phyloP scores from a whole-genome alignment of 768 basidiomycete genomes.

The Lepiota venenata region DNA sequence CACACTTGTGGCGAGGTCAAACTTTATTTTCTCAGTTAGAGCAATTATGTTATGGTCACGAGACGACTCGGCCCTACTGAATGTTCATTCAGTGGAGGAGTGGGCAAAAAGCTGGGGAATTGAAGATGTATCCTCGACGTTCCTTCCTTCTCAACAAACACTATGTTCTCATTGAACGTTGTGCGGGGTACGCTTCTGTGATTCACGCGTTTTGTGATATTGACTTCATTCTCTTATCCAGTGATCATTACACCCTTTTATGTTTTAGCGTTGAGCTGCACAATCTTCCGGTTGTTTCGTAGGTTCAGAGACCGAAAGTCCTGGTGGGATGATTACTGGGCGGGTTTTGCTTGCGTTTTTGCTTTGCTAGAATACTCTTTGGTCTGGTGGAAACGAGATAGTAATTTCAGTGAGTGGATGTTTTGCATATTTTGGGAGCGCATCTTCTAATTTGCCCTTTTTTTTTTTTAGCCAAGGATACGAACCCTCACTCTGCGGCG shows the following conservation, averaged over 20 bases:
- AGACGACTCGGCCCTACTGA: constrained; percentile 1
- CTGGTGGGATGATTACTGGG: constrained; percentile 11
- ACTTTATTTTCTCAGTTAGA: neutral
- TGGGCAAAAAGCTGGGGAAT: neutral
- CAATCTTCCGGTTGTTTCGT: constrained; percentile 2
- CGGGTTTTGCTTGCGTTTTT: neutral
- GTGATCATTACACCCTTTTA: neutral
- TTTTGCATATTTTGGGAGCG: too few relatives aligned
- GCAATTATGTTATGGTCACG: neutral
- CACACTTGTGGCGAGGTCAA: neutral
- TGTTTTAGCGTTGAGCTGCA: neutral
- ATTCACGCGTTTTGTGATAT: too few relatives aligned
- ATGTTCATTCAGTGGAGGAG: neutral
- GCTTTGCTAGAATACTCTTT: neutral
- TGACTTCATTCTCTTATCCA: neutral
- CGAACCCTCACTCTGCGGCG: neutral
- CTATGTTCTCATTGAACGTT: neutral
- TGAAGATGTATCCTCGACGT: neutral
- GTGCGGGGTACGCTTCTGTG: neutral
- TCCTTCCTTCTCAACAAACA: neutral
- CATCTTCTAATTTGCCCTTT: too few relatives aligned
- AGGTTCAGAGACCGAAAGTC: neutral
- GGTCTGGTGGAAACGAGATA: neutral
- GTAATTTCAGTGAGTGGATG: too few relatives aligned
- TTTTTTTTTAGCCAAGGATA: neutral